Conservation (phyloP, 2,329 filamentous ascomycete genomes). For the Teratosphaeria gauchensis region DNA sequence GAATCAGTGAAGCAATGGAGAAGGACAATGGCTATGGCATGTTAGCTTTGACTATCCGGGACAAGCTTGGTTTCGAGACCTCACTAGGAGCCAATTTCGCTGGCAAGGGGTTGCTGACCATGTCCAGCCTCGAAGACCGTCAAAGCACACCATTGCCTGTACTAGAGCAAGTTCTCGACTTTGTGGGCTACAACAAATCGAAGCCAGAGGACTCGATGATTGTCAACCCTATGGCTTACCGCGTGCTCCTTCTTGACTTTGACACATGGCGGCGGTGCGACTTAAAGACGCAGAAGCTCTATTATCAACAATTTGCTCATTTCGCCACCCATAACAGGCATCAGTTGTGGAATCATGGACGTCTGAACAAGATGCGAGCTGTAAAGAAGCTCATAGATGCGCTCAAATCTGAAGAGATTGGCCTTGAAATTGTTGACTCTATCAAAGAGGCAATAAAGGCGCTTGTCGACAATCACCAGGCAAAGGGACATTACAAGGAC, state of each 20-base stretch:
- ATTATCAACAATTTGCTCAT: slow-evolving; percentile 83
- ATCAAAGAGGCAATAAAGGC: slow-evolving; percentile 73
- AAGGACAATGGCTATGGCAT: slow-evolving; percentile 89
- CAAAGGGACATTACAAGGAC: slow-evolving; percentile 74
- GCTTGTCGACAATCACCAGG: slow-evolving; percentile 70
- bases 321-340: slow-evolving; percentile 88
- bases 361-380: slow-evolving; percentile 82
- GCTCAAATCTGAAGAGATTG: slow-evolving; percentile 73
- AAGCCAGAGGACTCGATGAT: slow-evolving; percentile 81
- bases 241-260: slow-evolving; percentile 81
- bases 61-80: slow-evolving; percentile 58
- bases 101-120: slow-evolving; percentile 10
- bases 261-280: slow-evolving; percentile 85
- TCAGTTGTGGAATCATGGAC: slow-evolving; percentile 81
- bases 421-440: slow-evolving; percentile 59
- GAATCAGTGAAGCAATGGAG: slow-evolving; percentile 97
- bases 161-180: slow-evolving; percentile 67
- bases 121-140: slow-evolving; percentile 33
- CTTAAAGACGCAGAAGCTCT: slow-evolving; percentile 68
- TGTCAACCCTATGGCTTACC: slow-evolving; percentile 89
- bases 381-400: slow-evolving; percentile 84
- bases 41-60: slow-evolving; percentile 69
- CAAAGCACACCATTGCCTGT: slow-evolving; percentile 49
- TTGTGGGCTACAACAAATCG: slow-evolving; percentile 79
- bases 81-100: slow-evolving; percentile 14